phyloP scores from a whole-genome alignment of 2,329 filamentous ascomycete species.

The Penicillium sp. region DNA sequence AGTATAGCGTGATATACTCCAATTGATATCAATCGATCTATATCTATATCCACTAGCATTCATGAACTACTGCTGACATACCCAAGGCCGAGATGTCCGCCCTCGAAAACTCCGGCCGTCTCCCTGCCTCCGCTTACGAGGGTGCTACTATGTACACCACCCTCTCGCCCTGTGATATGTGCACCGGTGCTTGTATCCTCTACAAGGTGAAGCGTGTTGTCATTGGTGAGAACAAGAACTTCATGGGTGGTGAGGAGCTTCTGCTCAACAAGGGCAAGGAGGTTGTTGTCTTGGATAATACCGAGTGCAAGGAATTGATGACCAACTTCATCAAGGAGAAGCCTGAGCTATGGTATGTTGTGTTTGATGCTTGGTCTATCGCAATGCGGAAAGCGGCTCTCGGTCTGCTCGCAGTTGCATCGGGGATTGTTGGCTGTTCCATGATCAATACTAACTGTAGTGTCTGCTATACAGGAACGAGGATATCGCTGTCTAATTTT shows the following conservation, averaged over 20 bases:
- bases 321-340: conserved; percentile 69
- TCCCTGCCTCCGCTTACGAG: conserved; percentile 67
- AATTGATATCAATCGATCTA: neutral
- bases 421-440: conserved; percentile 2
- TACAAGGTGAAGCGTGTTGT: conserved; percentile 74
- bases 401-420: neutral
- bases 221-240: conserved; percentile 75
- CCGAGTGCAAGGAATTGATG: conserved; percentile 68
- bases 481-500: conserved; percentile 54
- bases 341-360: conserved; percentile 66
- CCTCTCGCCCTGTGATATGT: conserved; percentile 78
- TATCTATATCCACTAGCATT: neutral
- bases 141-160: conserved; percentile 82
- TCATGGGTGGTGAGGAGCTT: conserved; percentile 71
- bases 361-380: conserved; percentile 9
- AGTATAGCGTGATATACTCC: conserved; percentile 26
- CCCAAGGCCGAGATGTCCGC: conserved; percentile 70
- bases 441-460: conserved; percentile 15
- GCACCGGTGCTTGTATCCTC: conserved; percentile 72
- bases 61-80: neutral
- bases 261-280: conserved; percentile 67
- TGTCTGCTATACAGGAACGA: conserved; percentile 51
- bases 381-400: neutral
- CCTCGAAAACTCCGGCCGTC: conserved; percentile 71
- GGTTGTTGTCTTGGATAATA: conserved; percentile 67